These are phyloP conservation scores for Ciborinia camelliae DNA, from an alignment of 2,329 filamentous ascomycete species.

Conservation along the genomic window DNA sequence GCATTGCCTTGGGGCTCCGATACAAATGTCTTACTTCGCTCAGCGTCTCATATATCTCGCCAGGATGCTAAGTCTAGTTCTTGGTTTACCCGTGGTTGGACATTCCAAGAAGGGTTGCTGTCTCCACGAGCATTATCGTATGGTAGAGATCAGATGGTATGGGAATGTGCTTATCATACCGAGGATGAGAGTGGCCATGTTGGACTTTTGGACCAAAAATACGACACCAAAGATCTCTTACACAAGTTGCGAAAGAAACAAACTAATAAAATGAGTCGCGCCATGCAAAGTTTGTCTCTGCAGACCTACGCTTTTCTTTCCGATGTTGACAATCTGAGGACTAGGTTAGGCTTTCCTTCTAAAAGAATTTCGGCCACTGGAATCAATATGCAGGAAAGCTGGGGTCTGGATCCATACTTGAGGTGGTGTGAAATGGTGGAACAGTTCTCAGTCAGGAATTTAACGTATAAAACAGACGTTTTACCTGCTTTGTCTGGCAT, in stretches of 20 bases:
- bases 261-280: neutral
- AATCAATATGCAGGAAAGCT: slow-evolving; percentile 10
- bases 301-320: neutral
- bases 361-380: neutral
- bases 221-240: slow-evolving; percentile 21
- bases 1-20: neutral
- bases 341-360: slow-evolving; percentile 11
- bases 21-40: slow-evolving; percentile 3
- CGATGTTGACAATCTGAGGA: slow-evolving; percentile 1
- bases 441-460: slow-evolving; percentile 16
- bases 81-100: slow-evolving; percentile 19
- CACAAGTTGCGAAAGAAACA: slow-evolving; percentile 19
- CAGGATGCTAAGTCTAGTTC: slow-evolving; percentile 12
- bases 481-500: slow-evolving; percentile 20
- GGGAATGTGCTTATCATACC: slow-evolving; percentile 18
- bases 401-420: slow-evolving; percentile 20
- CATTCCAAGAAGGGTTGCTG: slow-evolving; percentile 15
- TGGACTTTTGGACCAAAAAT: slow-evolving; percentile 19
- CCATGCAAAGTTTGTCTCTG: slow-evolving; percentile 5
- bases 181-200: slow-evolving; percentile 19
- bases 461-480: slow-evolving; percentile 17
- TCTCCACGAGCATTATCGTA: slow-evolving; percentile 16
- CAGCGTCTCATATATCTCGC: slow-evolving; percentile 14
- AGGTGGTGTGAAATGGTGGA: slow-evolving; percentile 20
- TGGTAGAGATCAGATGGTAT: slow-evolving; percentile 18